Evolutionary conservation across 129 eudicot species (phyloP), one percentile per base, ranked within the genome.

Genomic region (Rutidosis leptorrhynchoides): DNA sequence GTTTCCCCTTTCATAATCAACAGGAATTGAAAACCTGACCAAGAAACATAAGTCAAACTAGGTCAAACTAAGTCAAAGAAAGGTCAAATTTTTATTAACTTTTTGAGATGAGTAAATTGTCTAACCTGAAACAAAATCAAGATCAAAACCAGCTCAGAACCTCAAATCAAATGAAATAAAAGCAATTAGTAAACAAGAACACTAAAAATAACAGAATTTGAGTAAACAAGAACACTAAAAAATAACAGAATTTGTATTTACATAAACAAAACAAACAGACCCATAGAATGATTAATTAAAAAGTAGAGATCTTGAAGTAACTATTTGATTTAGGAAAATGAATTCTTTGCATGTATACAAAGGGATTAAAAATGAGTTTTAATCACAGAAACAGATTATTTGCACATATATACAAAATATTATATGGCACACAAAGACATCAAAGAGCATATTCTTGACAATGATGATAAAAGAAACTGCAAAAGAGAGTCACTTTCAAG

Each of bases 1-100:
- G 93, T 77, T 77, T 84, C 82, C 55, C 87, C 89, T 37, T 77
- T 86, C 99, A 94, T 94, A 70, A 66, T 64, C 33, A 62, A 63
- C 29, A 66, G 60, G 33, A 42, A 37, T 62, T 22, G 26, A 37
- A 68, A 74, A 71, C 79, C 82, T 78, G 64, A 61, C 11, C 33
- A 43, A 76, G 17, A 68, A 70, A 43, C 26, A 40, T 1, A 7
- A 22, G 45, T 37, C 53, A 46, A 1, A 43, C 51, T 11, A 16
- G 17, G 51, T 21, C 40, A 46, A 27, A 70, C 9, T 62, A 58
- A 7, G 68, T 23, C 30, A 24, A 43, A 12, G 35, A 15, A 16
- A 59, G 12, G 68, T 60, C 65, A 67, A 56, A 73, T 27, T 8
- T 21, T 20, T 24, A 30, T 7, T 30, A 24, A 20, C n/a, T 21